Base-by-base conservation (phyloP, 1,284 basidiomycete species). In the Phylloboletellus chloephorus region DNA sequence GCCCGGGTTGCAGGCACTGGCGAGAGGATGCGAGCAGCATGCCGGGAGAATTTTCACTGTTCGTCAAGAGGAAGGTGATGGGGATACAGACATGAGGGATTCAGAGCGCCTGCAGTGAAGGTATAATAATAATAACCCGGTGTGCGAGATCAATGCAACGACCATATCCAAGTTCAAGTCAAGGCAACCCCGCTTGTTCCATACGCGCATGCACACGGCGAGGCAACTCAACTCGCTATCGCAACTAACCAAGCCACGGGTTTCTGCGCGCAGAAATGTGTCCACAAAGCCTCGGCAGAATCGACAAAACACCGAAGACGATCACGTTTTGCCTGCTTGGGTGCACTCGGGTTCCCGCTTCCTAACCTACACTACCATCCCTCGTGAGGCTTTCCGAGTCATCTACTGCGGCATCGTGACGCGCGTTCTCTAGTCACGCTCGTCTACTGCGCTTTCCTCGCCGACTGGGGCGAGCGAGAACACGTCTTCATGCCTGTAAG, bases 401-500 rank as follows among this genome's bases (percentile, higher is more conserved):
- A 10, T 31, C 26, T 33, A 11, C 28, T 28, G 11, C 24, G 5
- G 7, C 7, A 21, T 15, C 23, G 28, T 26, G 19, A 33, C 8
- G 24, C 50, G 40, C 15, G 32, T 23, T 29, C 17, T 41, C 39
- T 45, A 84, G 82, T 65, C 23, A 62, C 70, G 11, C 52, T 69
- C 13, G 21, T 77, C 3, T 84, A 85, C 48, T 70, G 71, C 7
- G 63, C 79, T n/a, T 78, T 84, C 54, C 63, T 78, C 37, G 72
- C 73, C 37, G 79, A 84, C 56, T 84, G 77, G 58, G 82, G 82
- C 4, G 76, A 80, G 19, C 64, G 67, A 37, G 82, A 84, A 23
- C 82, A 84, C 56, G 77, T 82, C 24, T 84, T 83, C 59, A 72
- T 71, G 60, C 78, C 79, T 13, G 81, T 83, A 49, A 52, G 78